Evolutionary conservation across 257 asterid genomes (phyloP).

Genomic region (Anisodus tanguticus): DNA sequence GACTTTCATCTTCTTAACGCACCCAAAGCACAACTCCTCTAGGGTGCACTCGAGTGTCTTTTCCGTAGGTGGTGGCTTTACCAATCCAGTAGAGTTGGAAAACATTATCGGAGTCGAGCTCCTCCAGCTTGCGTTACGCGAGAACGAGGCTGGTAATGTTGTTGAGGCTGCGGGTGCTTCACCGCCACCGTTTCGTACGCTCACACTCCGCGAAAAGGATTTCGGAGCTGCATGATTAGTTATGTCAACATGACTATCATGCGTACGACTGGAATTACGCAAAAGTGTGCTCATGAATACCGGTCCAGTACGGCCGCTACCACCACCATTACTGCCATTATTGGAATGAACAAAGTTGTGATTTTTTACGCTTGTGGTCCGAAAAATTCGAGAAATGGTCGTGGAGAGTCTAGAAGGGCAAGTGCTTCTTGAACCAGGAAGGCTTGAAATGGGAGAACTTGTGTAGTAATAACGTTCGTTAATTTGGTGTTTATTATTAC

Average conservation of each 20-base stretch:
- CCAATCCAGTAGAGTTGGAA: slow-evolving; percentile 58
- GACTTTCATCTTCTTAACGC: slow-evolving; percentile 62
- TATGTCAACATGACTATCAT: neutral
- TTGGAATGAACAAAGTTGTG: slow-evolving; percentile 6
- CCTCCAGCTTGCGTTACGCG: slow-evolving; percentile 48
- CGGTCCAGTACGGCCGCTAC: neutral
- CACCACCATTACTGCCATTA: neutral
- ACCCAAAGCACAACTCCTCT: slow-evolving; percentile 81
- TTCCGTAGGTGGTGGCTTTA: slow-evolving; percentile 64
- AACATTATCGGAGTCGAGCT: slow-evolving; percentile 56
- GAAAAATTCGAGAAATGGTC: slow-evolving; percentile 41
- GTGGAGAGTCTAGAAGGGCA: slow-evolving; percentile 35
- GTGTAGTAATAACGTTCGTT: slow-evolving; percentile 32
- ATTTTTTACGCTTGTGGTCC: slow-evolving; percentile 42
- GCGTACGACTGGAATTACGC: slow-evolving; percentile 1
- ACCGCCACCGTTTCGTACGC: slow-evolving; percentile 38
- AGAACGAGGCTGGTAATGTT: slow-evolving; percentile 35
- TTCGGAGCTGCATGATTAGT: slow-evolving; percentile 30
- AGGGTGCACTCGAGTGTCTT: slow-evolving; percentile 71
- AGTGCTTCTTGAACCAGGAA: slow-evolving; percentile 33
- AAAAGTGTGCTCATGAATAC: slow-evolving; percentile 1
- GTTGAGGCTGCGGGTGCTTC: slow-evolving; percentile 20
- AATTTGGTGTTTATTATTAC: slow-evolving; percentile 19
- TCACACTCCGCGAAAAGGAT: slow-evolving; percentile 41
- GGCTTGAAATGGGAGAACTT: slow-evolving; percentile 47